Percentiles rank a stretch among this genome's conserved stretches.
These are phyloP conservation scores for Tricholoma matsutake DNA, from an alignment of 768 basidiomycete species.

Conservation along the genomic window DNA sequence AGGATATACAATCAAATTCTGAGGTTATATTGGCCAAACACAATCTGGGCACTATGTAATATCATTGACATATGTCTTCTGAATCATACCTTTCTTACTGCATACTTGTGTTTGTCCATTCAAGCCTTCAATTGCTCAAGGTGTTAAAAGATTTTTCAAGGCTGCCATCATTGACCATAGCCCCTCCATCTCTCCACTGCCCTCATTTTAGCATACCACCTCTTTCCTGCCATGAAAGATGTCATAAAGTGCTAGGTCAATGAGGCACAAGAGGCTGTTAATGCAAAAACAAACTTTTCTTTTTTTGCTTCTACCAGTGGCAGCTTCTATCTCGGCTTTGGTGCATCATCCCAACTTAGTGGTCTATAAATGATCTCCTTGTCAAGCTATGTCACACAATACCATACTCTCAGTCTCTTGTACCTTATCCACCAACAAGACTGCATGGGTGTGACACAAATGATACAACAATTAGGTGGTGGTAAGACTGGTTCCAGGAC, in stretches of 20 bases:
- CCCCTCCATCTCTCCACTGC: conserved; percentile 92
- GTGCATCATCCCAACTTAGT: conserved; percentile 49
- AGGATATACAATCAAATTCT: conserved; percentile 99
- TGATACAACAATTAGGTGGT: conserved; percentile 96
- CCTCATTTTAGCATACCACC: conserved; percentile 94
- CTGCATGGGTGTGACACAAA: conserved; percentile 98
- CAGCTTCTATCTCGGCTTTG: conserved; percentile 74
- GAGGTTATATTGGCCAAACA: conserved; percentile 98
- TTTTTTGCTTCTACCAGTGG: conserved; percentile 56
- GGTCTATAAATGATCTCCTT: conserved; percentile 78
- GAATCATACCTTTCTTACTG: background rate
- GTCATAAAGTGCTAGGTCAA: conserved; percentile 99
- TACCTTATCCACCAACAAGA: conserved; percentile 97
- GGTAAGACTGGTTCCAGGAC: conserved; percentile 83
- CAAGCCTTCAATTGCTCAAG: conserved; percentile 99
- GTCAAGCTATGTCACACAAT: conserved; percentile 92
- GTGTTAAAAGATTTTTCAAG: conserved; percentile 98
- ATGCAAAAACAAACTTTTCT: conserved; percentile 73
- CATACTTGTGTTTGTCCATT: conserved; percentile 6
- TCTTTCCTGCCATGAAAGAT: conserved; percentile 90
- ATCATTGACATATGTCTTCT: conserved; percentile 91
- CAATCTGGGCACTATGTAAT: conserved; percentile 92
- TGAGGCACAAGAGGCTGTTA: conserved; percentile 95
- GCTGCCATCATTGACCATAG: conserved; percentile 97
- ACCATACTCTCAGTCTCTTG: conserved; percentile 91